Conservation (phyloP, 768 basidiomycete genomes). For the Xerocomus brunneocitrinus region DNA sequence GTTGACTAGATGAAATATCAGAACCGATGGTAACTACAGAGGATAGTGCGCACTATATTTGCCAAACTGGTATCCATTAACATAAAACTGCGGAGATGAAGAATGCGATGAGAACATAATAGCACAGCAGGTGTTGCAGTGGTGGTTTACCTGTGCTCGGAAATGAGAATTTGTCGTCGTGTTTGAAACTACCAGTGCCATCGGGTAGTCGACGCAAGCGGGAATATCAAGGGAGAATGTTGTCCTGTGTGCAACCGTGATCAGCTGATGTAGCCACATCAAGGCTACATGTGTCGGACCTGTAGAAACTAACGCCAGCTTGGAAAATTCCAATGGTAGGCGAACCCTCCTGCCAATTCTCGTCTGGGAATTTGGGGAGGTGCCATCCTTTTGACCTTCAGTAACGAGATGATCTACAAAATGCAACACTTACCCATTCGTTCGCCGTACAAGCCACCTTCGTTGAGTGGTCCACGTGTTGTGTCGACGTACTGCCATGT, state of each 20-base stretch:
- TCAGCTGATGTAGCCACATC: background rate
- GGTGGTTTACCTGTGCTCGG: conserved; percentile 29
- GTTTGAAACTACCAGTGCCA: conserved; percentile 43
- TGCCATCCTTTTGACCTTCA: conserved; percentile 42
- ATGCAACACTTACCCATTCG: conserved; percentile 34
- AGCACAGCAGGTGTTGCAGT: background rate
- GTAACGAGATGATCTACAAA: background rate
- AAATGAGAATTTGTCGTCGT: conserved; percentile 39
- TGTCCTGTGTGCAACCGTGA: conserved; percentile 10
- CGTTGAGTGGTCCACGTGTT: conserved; percentile 51
- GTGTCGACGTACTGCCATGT: conserved; percentile 41
- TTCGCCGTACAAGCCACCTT: conserved; percentile 55
- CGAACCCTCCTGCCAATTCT: conserved; percentile 38
- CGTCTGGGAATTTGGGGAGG: conserved; percentile 51
- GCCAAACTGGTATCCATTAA: conserved; percentile 26
- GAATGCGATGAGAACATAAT: background rate
- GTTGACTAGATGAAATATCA: conserved; percentile 14
- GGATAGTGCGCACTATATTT: conserved; percentile 17
- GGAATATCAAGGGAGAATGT: conserved; percentile 43
- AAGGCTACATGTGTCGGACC: conserved; percentile 23
- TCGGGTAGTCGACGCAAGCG: conserved; percentile 44
- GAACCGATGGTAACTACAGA: background rate
- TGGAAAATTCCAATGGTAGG: conserved; percentile 39
- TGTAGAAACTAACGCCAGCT: conserved; percentile 47
- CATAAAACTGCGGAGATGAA: conserved; percentile 15